Conservation (phyloP, 2,329 filamentous ascomycete genomes). For the Ampelomyces quisqualis region DNA sequence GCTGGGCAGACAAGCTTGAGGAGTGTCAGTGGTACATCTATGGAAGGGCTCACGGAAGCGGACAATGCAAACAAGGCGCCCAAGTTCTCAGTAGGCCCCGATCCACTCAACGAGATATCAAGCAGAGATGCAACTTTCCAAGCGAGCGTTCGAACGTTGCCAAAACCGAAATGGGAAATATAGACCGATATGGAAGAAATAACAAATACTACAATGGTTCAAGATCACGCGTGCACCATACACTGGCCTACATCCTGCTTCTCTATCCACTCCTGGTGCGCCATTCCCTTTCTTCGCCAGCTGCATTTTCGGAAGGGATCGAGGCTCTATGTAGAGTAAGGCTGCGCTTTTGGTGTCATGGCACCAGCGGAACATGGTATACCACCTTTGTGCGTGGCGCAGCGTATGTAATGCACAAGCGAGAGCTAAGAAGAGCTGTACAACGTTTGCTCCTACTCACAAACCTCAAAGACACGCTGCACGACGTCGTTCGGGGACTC, state of each 20-base stretch:
- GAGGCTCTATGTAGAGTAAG: too few relatives aligned
- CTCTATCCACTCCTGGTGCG: too few relatives aligned
- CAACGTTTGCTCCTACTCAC: too few relatives aligned
- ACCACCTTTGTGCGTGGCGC: neutral
- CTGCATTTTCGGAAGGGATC: too few relatives aligned
- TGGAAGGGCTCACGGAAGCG: constrained; percentile 20
- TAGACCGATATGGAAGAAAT: constrained; percentile 4
- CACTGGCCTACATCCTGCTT: too few relatives aligned
- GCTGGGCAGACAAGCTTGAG: constrained; percentile 20
- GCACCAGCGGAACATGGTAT: too few relatives aligned
- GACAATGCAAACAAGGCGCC: constrained; percentile 9
- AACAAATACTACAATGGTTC: neutral
- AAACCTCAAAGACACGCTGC: too few relatives aligned
- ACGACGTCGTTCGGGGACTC: too few relatives aligned
- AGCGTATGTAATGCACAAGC: neutral
- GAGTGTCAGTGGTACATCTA: constrained; percentile 25
- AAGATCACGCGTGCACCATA: too few relatives aligned
- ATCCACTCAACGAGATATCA: constrained; percentile 23
- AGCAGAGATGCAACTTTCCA: constrained; percentile 11
- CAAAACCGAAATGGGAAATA: constrained; percentile 28
- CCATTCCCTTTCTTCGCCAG: too few relatives aligned
- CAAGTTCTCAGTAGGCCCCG: constrained; percentile 27
- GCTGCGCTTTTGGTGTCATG: too few relatives aligned
- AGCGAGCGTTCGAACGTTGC: constrained; percentile 25
- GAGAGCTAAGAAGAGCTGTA: neutral